Conservation (phyloP, 352 stramenopile genomes). For the Pythium grandisporangium region DNA sequence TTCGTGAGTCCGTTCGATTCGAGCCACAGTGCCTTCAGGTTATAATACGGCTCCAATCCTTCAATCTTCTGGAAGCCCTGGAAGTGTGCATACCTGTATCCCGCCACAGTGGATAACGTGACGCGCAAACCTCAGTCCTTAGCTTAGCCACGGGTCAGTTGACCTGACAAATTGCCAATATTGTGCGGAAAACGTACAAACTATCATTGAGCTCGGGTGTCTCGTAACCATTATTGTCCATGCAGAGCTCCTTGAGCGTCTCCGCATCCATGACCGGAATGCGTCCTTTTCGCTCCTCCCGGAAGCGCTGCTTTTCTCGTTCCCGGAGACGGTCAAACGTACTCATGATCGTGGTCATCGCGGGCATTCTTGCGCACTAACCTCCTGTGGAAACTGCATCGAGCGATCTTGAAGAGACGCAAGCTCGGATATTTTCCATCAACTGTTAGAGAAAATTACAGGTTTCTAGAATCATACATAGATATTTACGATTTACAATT, state of each 20-base stretch:
- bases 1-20: slow-evolving; percentile 90
- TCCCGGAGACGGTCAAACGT: slow-evolving; percentile 47
- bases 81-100: slow-evolving; percentile 84
- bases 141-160: no score
- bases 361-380: no score
- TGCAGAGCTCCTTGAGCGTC: slow-evolving; percentile 72
- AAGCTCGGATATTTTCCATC: no score
- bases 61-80: slow-evolving; percentile 92
- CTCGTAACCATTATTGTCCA: slow-evolving; percentile 92
- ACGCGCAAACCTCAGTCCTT: no score
- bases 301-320: slow-evolving; percentile 62
- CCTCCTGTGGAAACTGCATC: no score
- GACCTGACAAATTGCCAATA: no score
- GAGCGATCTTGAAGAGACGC: no score
- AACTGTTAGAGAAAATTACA: no score
- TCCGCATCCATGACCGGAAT: slow-evolving; percentile 86
- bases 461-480: no score
- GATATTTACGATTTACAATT: no score
- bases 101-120: not conserved
- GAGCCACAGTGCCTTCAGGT: slow-evolving; percentile 93
- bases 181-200: slow-evolving; percentile 41
- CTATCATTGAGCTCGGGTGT: slow-evolving; percentile 93
- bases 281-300: slow-evolving; percentile 46
- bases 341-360: slow-evolving; percentile 22
- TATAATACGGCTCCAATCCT: slow-evolving; percentile 90